Percentiles rank a stretch among this genome's conserved stretches.
These are phyloP conservation scores for Yueomyces sp. DNA, from an alignment of 805 yeast genomes.

Conservation along the genomic window DNA sequence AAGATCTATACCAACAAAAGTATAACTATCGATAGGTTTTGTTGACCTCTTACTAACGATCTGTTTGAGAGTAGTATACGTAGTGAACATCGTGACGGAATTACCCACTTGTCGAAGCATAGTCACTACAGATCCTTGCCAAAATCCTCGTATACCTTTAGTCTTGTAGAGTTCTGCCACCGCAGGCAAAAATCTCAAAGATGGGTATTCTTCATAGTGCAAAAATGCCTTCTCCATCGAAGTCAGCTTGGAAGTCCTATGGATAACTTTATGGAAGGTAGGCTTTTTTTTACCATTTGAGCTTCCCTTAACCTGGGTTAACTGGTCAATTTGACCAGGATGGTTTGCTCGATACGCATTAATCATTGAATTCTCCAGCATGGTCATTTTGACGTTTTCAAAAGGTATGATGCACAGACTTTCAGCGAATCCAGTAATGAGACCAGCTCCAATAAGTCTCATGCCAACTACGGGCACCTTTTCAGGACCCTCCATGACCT, in stretches of 20 bases:
- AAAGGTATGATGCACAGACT: slow-evolving; percentile 80
- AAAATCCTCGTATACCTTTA: slow-evolving; percentile 66
- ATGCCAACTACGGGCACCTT: slow-evolving; percentile 60
- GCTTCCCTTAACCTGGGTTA: slow-evolving; percentile 3
- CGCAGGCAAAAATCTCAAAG: slow-evolving; percentile 38
- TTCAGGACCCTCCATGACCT: slow-evolving; percentile 30
- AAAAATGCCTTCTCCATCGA: slow-evolving; percentile 20
- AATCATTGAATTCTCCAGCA: slow-evolving; percentile 56
- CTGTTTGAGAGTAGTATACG: slow-evolving; percentile 70
- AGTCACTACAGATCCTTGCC: slow-evolving; percentile 78
- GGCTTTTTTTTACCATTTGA: slow-evolving; percentile 5
- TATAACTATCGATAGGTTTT: slow-evolving; percentile 23
- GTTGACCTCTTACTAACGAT: slow-evolving; percentile 35
- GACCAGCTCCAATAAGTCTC: slow-evolving; percentile 70
- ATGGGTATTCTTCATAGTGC: slow-evolving; percentile 38
- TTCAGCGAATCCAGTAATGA: slow-evolving; percentile 72
- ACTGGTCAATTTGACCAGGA: slow-evolving; percentile 5
- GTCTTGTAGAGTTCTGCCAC: slow-evolving; percentile 53
- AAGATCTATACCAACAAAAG: slow-evolving; percentile 35
- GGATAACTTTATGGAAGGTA: slow-evolving; percentile 18
- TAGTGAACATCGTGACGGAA: slow-evolving; percentile 72
- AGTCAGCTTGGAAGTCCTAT: slow-evolving; percentile 13
- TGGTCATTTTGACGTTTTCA: slow-evolving; percentile 68
- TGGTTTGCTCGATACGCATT: slow-evolving; percentile 13
- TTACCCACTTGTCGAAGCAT: slow-evolving; percentile 64